Percentiles rank a stretch among this genome's conserved stretches.
Conservation (phyloP, 768 basidiomycete species). For the Rhodotorula paludigena region DNA sequence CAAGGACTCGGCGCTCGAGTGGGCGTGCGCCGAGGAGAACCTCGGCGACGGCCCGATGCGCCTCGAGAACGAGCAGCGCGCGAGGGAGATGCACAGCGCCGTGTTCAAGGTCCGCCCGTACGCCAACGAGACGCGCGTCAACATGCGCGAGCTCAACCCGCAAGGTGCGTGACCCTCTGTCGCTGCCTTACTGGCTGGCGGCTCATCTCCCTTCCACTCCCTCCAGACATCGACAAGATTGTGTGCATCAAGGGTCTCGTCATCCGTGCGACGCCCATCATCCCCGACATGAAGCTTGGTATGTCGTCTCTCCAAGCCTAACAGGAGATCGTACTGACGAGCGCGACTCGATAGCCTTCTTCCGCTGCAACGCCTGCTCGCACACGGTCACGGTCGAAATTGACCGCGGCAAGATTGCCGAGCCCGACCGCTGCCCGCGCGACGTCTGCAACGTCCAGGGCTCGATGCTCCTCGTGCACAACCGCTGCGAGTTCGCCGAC, state of each 20-base stretch:
- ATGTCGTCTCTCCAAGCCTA: constrained; percentile 21
- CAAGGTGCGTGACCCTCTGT: constrained; percentile 55
- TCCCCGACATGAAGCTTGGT: constrained; percentile 92
- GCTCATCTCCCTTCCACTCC: neutral
- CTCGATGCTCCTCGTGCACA: constrained; percentile 92
- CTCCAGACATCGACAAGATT: constrained; percentile 98
- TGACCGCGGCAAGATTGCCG: constrained; percentile 94
- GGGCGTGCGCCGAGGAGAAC: constrained; percentile 66
- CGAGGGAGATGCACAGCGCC: constrained; percentile 71
- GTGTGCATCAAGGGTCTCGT: constrained; percentile 93
- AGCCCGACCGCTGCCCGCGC: constrained; percentile 83
- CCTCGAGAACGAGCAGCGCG: constrained; percentile 69
- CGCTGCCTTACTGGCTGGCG: neutral
- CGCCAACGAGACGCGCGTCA: constrained; percentile 62
- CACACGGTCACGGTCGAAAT: constrained; percentile 98
- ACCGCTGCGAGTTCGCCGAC: constrained; percentile 93
- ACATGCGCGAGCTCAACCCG: constrained; percentile 94
- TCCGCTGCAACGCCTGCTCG: constrained; percentile 89
- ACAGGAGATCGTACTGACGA: neutral
- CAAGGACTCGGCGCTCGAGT: constrained; percentile 84
- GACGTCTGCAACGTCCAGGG: constrained; percentile 84
- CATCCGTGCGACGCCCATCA: constrained; percentile 93
- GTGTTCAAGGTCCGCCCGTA: constrained; percentile 93
- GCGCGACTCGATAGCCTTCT: constrained; percentile 63
- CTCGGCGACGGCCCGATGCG: constrained; percentile 52